Evolutionary conservation across 352 stramenopile genomes (phyloP), one percentile per base, ranked within the genome.

Genomic region (Blastocystis sp.): DNA sequence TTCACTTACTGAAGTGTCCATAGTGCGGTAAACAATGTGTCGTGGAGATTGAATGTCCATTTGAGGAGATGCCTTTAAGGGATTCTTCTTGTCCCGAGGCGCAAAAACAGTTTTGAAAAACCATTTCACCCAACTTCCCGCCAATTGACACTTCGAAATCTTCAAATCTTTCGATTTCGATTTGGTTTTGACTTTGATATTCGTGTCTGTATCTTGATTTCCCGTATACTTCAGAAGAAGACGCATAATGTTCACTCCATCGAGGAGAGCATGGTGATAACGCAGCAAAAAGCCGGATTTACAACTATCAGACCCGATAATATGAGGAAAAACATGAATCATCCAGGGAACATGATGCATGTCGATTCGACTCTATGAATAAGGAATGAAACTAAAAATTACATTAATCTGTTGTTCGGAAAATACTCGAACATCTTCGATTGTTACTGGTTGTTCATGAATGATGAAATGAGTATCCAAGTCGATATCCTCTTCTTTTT

Each of bases 171-270:
- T 70, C 3, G 60, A 19, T 48, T 48, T 2, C 2, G 40, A 48
- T 33, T 62, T 62, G 19, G 27, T 62, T 13, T 62, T 62, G 6
- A 33, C 15, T 2, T 62, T 62, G 19, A 33, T 33, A 33, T n/a
- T 6, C 19, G 19, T n/a, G 2, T 62, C 13, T 5, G 13, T 62
- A 6, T 62, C 56, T 33, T 62, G 19, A n/a, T 44, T 54, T 37
- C 42, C 33, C 6, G 64, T 76, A 7, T 37, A 76, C 33, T 76
- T 37, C 19, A 76, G 64, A 44, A 76, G 64, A 27, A 76, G 35
- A 48, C 64, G 64, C 64, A 76, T 76, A 48, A 76, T 76, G 33
- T 76, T 76, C 30, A 76, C 33, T 37, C 64, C 64, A 44, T 76
- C 64, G 13, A 76, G 27, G 19, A 76, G 22, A 7, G 64, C 44